Percentiles rank a stretch among this genome's conserved stretches.
These are phyloP conservation scores for Yarrowia sp. DNA, from an alignment of 805 yeast genomes.

Conservation along the genomic window DNA sequence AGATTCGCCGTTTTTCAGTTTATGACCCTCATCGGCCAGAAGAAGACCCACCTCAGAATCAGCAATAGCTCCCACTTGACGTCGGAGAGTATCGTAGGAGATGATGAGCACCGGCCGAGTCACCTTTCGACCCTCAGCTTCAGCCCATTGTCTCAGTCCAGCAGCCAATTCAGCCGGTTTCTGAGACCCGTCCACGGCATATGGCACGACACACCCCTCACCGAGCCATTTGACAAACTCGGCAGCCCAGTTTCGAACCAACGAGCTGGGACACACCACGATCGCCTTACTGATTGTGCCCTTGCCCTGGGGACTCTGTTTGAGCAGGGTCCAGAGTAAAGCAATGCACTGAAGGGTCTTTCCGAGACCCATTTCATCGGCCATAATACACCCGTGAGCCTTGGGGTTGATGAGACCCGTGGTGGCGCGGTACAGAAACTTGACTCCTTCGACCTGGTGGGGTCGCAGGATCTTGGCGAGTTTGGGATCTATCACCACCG, in stretches of 20 bases:
- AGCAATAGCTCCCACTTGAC: constrained; percentile 78
- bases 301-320: constrained; percentile 86
- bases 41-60: constrained; percentile 84
- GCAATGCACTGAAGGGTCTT: constrained; percentile 90
- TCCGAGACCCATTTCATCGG: constrained; percentile 96
- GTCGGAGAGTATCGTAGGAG: constrained; percentile 89
- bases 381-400: constrained; percentile 97
- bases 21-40: constrained; percentile 86
- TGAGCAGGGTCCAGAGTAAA: constrained; percentile 87
- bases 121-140: constrained; percentile 83
- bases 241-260: constrained; percentile 97
- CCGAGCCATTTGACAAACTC: constrained; percentile 96
- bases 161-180: constrained; percentile 71
- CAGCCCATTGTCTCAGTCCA: constrained; percentile 82
- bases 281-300: constrained; percentile 87
- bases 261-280: constrained; percentile 92
- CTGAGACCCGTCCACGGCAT: constrained; percentile 86
- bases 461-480: constrained; percentile 86
- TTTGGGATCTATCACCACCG: constrained; percentile 93
- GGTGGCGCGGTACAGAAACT: constrained; percentile 87
- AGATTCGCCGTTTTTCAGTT: constrained; percentile 88
- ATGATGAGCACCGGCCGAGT: constrained; percentile 93
- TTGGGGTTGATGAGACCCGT: constrained; percentile 69
- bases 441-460: constrained; percentile 95
- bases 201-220: constrained; percentile 82